A percentile compares a stretch with the other conserved stretches of the same genome.
Evolutionary conservation across 169 alveolate species (phyloP).

Genomic region (Eimeria acervulina): DNA sequence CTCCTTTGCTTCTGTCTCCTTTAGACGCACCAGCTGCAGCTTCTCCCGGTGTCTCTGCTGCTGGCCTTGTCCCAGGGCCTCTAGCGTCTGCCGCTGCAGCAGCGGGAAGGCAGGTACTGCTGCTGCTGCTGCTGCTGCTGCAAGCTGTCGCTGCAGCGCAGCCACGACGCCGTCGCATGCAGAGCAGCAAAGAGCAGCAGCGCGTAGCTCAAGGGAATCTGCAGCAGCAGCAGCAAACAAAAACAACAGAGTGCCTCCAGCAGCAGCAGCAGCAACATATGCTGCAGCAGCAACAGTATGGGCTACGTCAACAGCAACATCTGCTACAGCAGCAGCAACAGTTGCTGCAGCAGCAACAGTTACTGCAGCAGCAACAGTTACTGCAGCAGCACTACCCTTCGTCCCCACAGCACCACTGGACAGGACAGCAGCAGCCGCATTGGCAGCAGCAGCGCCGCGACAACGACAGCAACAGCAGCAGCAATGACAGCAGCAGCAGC

Average conservation of each 20-base stretch:
- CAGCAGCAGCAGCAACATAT: background rate
- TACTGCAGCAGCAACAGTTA: background rate
- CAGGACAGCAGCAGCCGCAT: background rate
- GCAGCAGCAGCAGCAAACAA: slow-evolving; percentile 33
- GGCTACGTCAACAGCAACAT: background rate
- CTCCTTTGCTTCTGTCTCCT: background rate
- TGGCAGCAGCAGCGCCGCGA: background rate
- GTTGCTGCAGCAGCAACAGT: slow-evolving; percentile 7
- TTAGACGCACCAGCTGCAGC: slow-evolving; percentile 18
- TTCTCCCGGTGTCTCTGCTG: slow-evolving; percentile 4
- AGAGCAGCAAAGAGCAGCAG: slow-evolving; percentile 58
- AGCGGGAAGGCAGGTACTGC: slow-evolving; percentile 50
- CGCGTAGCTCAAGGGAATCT: background rate
- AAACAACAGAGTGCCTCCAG: background rate
- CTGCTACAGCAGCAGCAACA: background rate
- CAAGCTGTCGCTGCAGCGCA: slow-evolving; percentile 51
- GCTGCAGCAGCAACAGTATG: background rate
- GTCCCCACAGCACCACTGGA: background rate
- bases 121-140: slow-evolving; percentile 75
- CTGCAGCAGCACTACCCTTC: background rate
- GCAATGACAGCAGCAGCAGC: slow-evolving; percentile 7
- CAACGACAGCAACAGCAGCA: background rate
- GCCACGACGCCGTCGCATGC: slow-evolving; percentile 51
- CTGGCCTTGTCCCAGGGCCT: background rate
- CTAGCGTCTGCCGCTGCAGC: slow-evolving; percentile 65